Conservation (phyloP, 768 basidiomycete species). For the Auriscalpium microsporum region DNA sequence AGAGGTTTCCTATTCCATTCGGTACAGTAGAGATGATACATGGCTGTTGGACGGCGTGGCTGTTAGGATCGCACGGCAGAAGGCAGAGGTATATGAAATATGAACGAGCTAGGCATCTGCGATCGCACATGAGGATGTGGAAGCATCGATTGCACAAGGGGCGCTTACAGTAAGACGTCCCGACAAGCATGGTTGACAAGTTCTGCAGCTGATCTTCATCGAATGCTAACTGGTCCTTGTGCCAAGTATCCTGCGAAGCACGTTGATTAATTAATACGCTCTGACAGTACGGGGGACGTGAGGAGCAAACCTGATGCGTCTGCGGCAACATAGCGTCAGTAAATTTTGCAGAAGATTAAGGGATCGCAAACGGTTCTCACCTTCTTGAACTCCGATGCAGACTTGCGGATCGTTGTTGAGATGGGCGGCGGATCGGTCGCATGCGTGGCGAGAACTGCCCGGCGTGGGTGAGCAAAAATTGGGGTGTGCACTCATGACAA, state of each 20-base stretch:
- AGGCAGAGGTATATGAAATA: too few relatives aligned
- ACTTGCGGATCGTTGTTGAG: constrained; percentile 81
- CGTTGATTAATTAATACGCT: constrained; percentile 6
- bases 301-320: constrained; percentile 28
- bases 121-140: neutral
- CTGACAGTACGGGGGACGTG: neutral
- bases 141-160: neutral
- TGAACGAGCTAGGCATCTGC: neutral
- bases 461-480: neutral
- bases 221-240: constrained; percentile 79
- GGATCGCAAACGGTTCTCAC: constrained; percentile 27
- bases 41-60: too few relatives aligned
- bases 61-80: too few relatives aligned
- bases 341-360: neutral
- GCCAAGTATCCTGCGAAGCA: constrained; percentile 72
- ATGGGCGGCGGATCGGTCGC: constrained; percentile 85
- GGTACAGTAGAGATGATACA: too few relatives aligned
- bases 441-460: constrained; percentile 61
- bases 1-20: too few relatives aligned
- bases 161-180: constrained; percentile 77
- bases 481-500: neutral
- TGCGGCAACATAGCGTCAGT: constrained; percentile 2
- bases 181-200: constrained; percentile 81
- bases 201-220: constrained; percentile 86
- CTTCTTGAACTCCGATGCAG: constrained; percentile 82